phyloP scores from a whole-genome alignment of 192 early-diverging fungal species.

The Geranomyces michiganensis region DNA sequence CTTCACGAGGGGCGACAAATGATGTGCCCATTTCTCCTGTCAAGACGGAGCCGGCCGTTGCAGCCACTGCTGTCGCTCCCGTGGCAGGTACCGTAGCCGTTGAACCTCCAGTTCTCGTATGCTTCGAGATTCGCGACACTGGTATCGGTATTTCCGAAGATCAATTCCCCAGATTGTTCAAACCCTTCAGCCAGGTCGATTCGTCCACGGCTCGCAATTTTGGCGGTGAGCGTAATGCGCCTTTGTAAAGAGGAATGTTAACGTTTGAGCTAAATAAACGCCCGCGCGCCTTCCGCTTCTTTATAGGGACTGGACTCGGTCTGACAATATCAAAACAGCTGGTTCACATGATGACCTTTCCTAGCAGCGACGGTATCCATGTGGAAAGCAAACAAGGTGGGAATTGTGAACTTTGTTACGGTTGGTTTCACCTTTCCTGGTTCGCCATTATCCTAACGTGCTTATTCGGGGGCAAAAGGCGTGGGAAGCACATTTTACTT shows the following conservation, averaged over 20 bases:
- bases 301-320: constrained; percentile 57
- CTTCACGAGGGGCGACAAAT: no score
- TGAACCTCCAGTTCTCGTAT: background rate
- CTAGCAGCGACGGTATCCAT: constrained; percentile 62
- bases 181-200: constrained; percentile 69
- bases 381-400: constrained; percentile 67
- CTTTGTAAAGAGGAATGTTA: no score
- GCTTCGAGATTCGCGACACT: constrained; percentile 46
- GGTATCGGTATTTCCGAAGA: constrained; percentile 67
- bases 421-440: no score
- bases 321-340: constrained; percentile 66
- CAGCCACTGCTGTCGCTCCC: background rate
- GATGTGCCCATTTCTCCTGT: no score
- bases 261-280: no score
- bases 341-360: constrained; percentile 63
- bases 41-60: no score
- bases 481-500: constrained; percentile 79
- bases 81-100: background rate
- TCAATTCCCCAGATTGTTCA: constrained; percentile 60
- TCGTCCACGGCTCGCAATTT: constrained; percentile 41
- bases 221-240: constrained; percentile 35
- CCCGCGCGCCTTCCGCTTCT: background rate
- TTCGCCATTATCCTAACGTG: no score
- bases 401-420: no score
- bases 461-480: no score